Base-by-base conservation (phyloP, 1,284 basidiomycete genomes). In the Flammula alnicola region DNA sequence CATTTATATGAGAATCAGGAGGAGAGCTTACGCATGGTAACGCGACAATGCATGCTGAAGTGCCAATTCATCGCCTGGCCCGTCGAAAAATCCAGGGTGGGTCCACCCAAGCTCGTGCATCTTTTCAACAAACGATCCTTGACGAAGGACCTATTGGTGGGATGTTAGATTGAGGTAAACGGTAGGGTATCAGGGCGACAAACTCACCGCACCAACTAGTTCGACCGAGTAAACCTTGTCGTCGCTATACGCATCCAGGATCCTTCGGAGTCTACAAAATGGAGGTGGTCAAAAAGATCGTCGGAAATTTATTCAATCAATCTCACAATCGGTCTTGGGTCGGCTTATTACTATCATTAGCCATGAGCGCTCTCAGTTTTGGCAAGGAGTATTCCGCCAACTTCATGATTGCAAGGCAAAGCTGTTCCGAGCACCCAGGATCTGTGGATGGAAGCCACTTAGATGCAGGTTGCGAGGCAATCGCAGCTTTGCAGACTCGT, bases 51-150 rank as follows among this genome's bases (percentile, higher is more conserved):
- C 73, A 50, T 74, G 73, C 19, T 69, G 59, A 6, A 77, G 54
- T 1, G 58, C 66, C 4, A 69, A 45, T 26, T 65, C 56, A 32
- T 77, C 72, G 14, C 67, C 65, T 1, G 48, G 40, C 6, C 57
- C 58, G 3, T 69, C 64, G 31, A 77, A 75, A 52, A 69, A 78
- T 0, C 56, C 63, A 0, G 73, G 68, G 11, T 62, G 52, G 0
- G 77, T 80, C 82, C 82, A 85, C 0, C 72, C 70, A 2, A 85
- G 68, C 8, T 74, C 66, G 31, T 64, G 57, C n/a, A n/a, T n/a
- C 66, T 84, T 84, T 51, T 66, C 55, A 4, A 81, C 68, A 53
- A 85, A 86, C 0, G 72, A 71, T 2, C 73, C 73, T 62, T 86
- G 83, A 0, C 83, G 79, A 8, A 84, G 55, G 9, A 81, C 76